phyloP scores from a whole-genome alignment of 2,329 filamentous ascomycete species.

The Podosphaera xanthii region DNA sequence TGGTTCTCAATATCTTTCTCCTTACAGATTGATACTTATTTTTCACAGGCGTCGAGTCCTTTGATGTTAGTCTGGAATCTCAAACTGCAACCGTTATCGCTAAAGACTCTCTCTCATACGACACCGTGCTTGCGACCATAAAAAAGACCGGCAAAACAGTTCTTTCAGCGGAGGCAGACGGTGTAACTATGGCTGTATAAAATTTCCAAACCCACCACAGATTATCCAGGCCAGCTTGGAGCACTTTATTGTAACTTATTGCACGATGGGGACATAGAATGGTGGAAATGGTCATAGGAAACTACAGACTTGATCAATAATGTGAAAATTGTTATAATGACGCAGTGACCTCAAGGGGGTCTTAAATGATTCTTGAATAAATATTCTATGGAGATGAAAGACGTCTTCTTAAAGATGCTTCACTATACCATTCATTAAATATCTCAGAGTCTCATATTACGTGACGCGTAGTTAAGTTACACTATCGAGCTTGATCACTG shows the following conservation, averaged over 20 bases:
- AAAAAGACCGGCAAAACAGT: constrained; percentile 91
- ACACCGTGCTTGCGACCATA: constrained; percentile 67
- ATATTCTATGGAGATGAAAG: too few species aligned
- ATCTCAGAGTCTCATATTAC: too few species aligned
- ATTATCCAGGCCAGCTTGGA: not conserved
- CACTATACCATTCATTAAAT: too few species aligned
- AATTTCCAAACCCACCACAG: not conserved
- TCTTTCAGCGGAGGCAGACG: constrained; percentile 52
- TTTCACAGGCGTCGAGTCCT: constrained; percentile 53
- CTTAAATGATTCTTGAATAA: too few species aligned
- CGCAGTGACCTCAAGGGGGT: too few species aligned
- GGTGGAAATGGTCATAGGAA: too few species aligned
- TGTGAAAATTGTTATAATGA: too few species aligned
- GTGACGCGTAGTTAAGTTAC: too few species aligned
- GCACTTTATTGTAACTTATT: not conserved
- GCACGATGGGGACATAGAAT: too few species aligned
- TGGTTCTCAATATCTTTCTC: not conserved
- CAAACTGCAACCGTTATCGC: constrained; percentile 64
- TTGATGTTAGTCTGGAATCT: constrained; percentile 66
- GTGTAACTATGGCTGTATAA: constrained; percentile 20
- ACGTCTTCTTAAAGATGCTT: too few species aligned
- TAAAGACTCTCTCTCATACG: constrained; percentile 46
- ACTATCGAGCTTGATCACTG: too few species aligned
- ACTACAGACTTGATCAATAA: too few species aligned
- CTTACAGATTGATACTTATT: not conserved